Evolutionary conservation across 495 filamentous ascomycete species (phyloP).

Genomic region (Parachaetomium inaequale): DNA sequence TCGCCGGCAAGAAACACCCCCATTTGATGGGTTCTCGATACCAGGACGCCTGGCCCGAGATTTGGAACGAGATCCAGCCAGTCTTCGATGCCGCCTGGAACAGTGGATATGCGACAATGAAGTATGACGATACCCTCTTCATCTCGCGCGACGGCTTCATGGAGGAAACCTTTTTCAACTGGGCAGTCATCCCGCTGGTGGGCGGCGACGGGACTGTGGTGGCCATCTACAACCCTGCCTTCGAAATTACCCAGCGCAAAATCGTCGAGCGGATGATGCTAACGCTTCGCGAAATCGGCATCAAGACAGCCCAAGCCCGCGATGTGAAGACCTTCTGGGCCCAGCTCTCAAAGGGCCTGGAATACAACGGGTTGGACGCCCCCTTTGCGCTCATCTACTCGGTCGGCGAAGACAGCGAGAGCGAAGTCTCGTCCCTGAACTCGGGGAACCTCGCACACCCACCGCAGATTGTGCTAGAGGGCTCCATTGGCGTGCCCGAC

Average conservation of each 20-base stretch:
- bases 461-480: slow-evolving; percentile 57
- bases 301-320: slow-evolving; percentile 61
- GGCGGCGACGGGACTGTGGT: slow-evolving; percentile 57
- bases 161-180: slow-evolving; percentile 68
- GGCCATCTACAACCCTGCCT: slow-evolving; percentile 67
- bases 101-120: slow-evolving; percentile 67
- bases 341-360: slow-evolving; percentile 53
- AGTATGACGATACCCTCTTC: slow-evolving; percentile 67
- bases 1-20: slow-evolving; percentile 69
- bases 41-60: slow-evolving; percentile 59
- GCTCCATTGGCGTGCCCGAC: slow-evolving; percentile 58
- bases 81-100: slow-evolving; percentile 55
- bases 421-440: slow-evolving; percentile 58
- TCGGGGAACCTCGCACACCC: slow-evolving; percentile 53
- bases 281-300: slow-evolving; percentile 65
- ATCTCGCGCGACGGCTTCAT: slow-evolving; percentile 56
- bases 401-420: slow-evolving; percentile 56
- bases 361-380: slow-evolving; percentile 59
- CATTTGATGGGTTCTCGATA: slow-evolving; percentile 64
- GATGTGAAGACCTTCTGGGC: slow-evolving; percentile 62
- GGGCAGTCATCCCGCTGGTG: slow-evolving; percentile 65
- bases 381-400: slow-evolving; percentile 65
- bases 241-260: slow-evolving; percentile 64
- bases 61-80: slow-evolving; percentile 60
- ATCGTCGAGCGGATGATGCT: slow-evolving; percentile 64